These are phyloP conservation scores for Leccinum sublutescens DNA, from an alignment of 768 basidiomycete genomes.

Conservation along the genomic window DNA sequence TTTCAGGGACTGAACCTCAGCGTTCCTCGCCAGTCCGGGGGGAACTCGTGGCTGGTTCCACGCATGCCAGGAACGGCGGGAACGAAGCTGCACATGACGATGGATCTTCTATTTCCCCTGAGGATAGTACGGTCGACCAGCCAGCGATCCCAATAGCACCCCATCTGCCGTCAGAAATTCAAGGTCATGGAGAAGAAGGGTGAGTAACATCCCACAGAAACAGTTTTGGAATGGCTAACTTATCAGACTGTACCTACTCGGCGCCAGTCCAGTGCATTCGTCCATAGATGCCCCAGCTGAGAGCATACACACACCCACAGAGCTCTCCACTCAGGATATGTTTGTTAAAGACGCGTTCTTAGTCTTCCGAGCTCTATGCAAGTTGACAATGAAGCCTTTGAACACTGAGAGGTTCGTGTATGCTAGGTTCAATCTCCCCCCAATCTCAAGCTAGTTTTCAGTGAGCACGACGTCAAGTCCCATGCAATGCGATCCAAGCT, in stretches of 20 bases:
- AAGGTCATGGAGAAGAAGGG: constrained; percentile 17
- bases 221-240: constrained; percentile 1
- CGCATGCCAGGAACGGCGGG: neutral
- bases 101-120: neutral
- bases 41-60: neutral
- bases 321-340: constrained; percentile 76
- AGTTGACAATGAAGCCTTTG: constrained; percentile 96
- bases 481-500: constrained; percentile 97
- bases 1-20: constrained; percentile 10
- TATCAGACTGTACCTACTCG: constrained; percentile 13
- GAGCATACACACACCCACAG: constrained; percentile 32
- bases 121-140: constrained; percentile 1
- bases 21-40: constrained; percentile 10
- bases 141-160: neutral
- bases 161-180: constrained; percentile 2
- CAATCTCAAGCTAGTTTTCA: constrained; percentile 33
- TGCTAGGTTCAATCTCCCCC: neutral
- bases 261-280: constrained; percentile 25
- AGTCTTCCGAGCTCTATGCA: constrained; percentile 95
- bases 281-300: constrained; percentile 19
- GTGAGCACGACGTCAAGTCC: constrained; percentile 94
- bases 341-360: constrained; percentile 98
- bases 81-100: constrained; percentile 3
- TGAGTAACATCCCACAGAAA: constrained; percentile 12
- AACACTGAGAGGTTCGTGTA: constrained; percentile 80